A percentile compares a stretch with the other conserved stretches of the same genome.
phyloP scores from a whole-genome alignment of 2,329 filamentous ascomycete species.

The Talaromyces piceae region DNA sequence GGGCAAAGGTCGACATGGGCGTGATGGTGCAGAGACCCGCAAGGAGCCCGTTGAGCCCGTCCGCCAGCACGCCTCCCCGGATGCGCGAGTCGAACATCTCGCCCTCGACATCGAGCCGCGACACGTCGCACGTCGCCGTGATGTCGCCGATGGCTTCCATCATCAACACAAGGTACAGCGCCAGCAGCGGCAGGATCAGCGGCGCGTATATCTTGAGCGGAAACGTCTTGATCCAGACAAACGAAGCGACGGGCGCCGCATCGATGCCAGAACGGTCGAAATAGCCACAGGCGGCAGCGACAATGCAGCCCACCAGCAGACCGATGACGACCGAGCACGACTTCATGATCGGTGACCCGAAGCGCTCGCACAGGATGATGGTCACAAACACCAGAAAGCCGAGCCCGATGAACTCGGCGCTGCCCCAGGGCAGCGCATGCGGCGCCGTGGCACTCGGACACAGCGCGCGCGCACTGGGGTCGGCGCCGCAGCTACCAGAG shows the following conservation, averaged over 20 bases:
- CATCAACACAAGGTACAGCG: conserved; percentile 54
- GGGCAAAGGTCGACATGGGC: conserved; percentile 61
- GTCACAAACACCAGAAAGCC: conserved; percentile 62
- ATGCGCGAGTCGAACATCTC: conserved; percentile 60
- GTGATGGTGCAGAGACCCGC: conserved; percentile 59
- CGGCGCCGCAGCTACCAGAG: conserved; percentile 39
- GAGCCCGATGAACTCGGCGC: conserved; percentile 58
- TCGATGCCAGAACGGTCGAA: conserved; percentile 55
- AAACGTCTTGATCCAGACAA: conserved; percentile 65
- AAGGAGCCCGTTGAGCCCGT: conserved; percentile 58
- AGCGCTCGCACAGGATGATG: conserved; percentile 62
- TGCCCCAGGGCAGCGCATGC: conserved; percentile 54
- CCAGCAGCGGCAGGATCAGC: conserved; percentile 56
- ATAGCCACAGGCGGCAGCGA: conserved; percentile 59
- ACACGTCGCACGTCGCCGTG: conserved; percentile 61
- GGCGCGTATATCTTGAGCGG: conserved; percentile 58
- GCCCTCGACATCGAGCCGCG: conserved; percentile 56
- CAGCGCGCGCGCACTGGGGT: conserved; percentile 45
- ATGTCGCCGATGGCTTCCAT: conserved; percentile 64
- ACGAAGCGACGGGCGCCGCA: conserved; percentile 55
- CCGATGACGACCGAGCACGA: conserved; percentile 59
- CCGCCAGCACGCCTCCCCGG: conserved; percentile 60
- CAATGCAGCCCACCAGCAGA: conserved; percentile 59
- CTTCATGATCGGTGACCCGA: conserved; percentile 64
- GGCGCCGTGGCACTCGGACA: conserved; percentile 55